phyloP scores from a whole-genome alignment of 1,139 yeast species.

The Debaryomyces sp. region DNA sequence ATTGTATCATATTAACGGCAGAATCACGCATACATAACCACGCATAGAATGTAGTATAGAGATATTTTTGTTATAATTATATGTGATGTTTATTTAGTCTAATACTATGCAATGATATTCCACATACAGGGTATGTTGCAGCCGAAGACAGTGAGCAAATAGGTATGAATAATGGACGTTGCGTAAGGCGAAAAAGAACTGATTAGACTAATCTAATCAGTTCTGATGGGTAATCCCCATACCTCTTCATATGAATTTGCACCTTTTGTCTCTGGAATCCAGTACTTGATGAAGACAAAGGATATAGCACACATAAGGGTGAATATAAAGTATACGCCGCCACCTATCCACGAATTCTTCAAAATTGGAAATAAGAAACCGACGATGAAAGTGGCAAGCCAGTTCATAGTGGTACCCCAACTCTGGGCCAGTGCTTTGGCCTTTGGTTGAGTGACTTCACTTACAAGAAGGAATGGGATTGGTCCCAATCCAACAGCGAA shows the following conservation, averaged over 20 bases:
- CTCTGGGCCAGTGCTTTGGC: slow-evolving; percentile 90
- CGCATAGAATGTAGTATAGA: too few relatives aligned
- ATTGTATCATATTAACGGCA: too few relatives aligned
- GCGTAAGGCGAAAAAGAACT: not conserved
- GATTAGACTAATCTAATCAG: slow-evolving; percentile 1
- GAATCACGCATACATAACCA: too few relatives aligned
- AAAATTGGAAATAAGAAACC: slow-evolving; percentile 82
- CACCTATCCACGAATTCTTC: slow-evolving; percentile 62
- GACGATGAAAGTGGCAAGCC: slow-evolving; percentile 84
- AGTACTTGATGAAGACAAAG: slow-evolving; percentile 45
- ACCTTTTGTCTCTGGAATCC: slow-evolving; percentile 83
- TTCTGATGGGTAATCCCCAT: slow-evolving; percentile 39
- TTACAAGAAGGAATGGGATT: slow-evolving; percentile 85
- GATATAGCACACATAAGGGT: slow-evolving; percentile 57
- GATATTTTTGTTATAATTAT: not conserved
- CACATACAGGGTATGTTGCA: not conserved
- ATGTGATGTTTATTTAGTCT: not conserved
- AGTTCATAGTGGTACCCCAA: slow-evolving; percentile 87
- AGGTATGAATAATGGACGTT: not conserved
- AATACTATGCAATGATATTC: not conserved
- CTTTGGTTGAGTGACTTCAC: slow-evolving; percentile 80
- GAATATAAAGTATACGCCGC: slow-evolving; percentile 78
- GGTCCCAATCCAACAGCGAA: slow-evolving; percentile 96
- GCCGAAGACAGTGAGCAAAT: not conserved
- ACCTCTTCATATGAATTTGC: slow-evolving; percentile 59